A percentile compares a stretch with the other conserved stretches of the same genome.
phyloP scores from a whole-genome alignment of 805 yeast genomes.

The Blastobotrys attinorum region DNA sequence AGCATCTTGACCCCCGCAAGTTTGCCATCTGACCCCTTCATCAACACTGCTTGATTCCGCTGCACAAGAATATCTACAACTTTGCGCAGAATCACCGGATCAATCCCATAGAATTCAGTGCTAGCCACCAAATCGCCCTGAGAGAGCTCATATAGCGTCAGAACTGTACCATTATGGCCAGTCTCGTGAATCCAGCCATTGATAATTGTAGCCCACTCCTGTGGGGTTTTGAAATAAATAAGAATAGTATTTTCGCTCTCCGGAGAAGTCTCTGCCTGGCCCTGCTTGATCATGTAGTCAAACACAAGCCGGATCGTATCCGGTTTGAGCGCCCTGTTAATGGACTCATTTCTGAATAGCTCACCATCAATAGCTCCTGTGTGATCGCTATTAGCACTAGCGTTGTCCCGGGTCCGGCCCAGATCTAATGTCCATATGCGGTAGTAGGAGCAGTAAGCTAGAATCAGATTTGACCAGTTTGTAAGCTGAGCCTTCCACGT shows the following conservation, averaged over 20 bases:
- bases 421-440: slow-evolving; percentile 47
- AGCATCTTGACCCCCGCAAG: slow-evolving; percentile 63
- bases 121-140: slow-evolving; percentile 51
- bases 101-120: slow-evolving; percentile 58
- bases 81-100: slow-evolving; percentile 43
- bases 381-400: slow-evolving; percentile 20
- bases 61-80: slow-evolving; percentile 53
- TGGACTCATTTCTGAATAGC: slow-evolving; percentile 26
- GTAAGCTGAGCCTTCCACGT: slow-evolving; percentile 68
- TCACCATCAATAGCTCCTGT: slow-evolving; percentile 11
- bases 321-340: slow-evolving; percentile 38
- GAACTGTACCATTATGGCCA: slow-evolving; percentile 68
- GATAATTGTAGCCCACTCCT: slow-evolving; percentile 58
- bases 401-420: slow-evolving; percentile 26
- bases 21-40: slow-evolving; percentile 57
- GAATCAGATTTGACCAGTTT: slow-evolving; percentile 67
- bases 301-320: slow-evolving; percentile 52
- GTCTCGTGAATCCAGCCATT: slow-evolving; percentile 66
- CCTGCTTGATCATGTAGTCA: slow-evolving; percentile 44
- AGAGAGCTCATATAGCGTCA: slow-evolving; percentile 75
- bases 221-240: slow-evolving; percentile 57
- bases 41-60: slow-evolving; percentile 63
- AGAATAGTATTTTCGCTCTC: slow-evolving; percentile 7
- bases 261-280: slow-evolving; percentile 48
- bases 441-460: slow-evolving; percentile 50